Base-by-base conservation (phyloP, 2,329 filamentous ascomycete genomes). In the Dryadomyces sulphureus region DNA sequence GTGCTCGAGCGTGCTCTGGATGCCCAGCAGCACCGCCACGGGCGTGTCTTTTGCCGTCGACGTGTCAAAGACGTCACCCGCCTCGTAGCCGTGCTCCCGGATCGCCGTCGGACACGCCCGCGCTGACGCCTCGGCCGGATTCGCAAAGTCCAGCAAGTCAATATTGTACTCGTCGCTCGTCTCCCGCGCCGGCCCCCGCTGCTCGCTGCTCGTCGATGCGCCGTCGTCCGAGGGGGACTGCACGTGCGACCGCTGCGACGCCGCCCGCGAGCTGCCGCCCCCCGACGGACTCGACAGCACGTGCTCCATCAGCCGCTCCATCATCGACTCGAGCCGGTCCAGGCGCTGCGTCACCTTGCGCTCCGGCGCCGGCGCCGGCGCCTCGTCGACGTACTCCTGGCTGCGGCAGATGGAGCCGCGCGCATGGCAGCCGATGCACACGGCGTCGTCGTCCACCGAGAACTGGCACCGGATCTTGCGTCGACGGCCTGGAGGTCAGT, bases 401-500 rank as follows among this genome's bases (percentile, higher is more conserved):
- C 66, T 67, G 42, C 67, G 57, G 49, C 68, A 71, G 8, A 52
- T 49, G 0, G 61, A 58, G 3, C 63, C 62, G 21, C 68, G 62
- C 12, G 61, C 55, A 38, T 65, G 59, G 52, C 70, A 73, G 17
- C 62, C 63, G 32, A 62, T 55, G 51, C 70, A 73, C 4, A 64
- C 52, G 4, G 56, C 46, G 22, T 67, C 64, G 24, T 62, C 54
- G 16, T 60, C 57, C 2, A 61, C 59, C 22, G 59, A 49, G 45
- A 65, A 68, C 39, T 67, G 62, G 54, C 70, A 75, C 30, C 63
- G 62, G 39, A 70, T 65, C 55, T 74, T 74, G 38, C 69, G 62
- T 41, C 66, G 62, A 17, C 63, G 60, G 47, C 63, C 62, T 65
- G 45, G 12, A 7, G 24, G 7, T 22, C 12, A 35, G 32, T 5